Conservation (phyloP, 371 early-diverging fungal genomes). For the Syncephalis plumigaleata region DNA sequence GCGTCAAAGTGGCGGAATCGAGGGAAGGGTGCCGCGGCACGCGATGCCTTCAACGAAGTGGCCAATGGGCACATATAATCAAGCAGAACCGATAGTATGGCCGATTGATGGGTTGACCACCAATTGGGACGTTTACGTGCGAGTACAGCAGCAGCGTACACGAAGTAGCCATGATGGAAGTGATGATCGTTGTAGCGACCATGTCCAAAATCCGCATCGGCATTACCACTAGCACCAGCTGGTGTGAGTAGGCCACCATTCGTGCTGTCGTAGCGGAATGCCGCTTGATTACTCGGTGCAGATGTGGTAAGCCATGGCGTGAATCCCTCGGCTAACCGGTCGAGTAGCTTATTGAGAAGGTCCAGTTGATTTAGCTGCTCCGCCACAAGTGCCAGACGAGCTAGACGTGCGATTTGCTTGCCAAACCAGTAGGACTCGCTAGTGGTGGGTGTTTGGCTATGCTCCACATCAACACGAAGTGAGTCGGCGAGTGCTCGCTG, state of each 20-base stretch:
- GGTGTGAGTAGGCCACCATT: constrained; percentile 6
- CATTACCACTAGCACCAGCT: constrained; percentile 4
- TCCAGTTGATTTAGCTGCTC: constrained; percentile 21
- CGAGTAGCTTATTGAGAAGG: constrained; percentile 16
- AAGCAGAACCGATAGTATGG: constrained; percentile 28
- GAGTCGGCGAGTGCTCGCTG: constrained; percentile 8
- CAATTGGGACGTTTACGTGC: constrained; percentile 36
- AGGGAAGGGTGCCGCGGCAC: constrained; percentile 40
- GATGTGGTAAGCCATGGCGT: constrained; percentile 28
- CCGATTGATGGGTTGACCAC: constrained; percentile 15
- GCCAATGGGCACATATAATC: constrained; percentile 22
- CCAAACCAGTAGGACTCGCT: constrained; percentile 54
- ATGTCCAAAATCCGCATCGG: constrained; percentile 30
- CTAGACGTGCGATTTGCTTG: constrained; percentile 47
- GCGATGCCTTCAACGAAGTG: no score
- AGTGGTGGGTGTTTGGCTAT: constrained; percentile 20
- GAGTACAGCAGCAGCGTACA: constrained; percentile 42
- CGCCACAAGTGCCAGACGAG: constrained; percentile 39
- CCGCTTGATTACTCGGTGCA: constrained; percentile 19
- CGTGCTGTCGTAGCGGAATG: constrained; percentile 38
- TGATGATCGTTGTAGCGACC: constrained; percentile 56
- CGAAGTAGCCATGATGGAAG: constrained; percentile 62
- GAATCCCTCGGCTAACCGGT: constrained; percentile 23
- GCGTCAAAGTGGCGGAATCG: constrained; percentile 50
- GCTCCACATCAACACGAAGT: constrained; percentile 18